Conservation (phyloP, 2,329 filamentous ascomycete species). For the Atkinsonella texensis region DNA sequence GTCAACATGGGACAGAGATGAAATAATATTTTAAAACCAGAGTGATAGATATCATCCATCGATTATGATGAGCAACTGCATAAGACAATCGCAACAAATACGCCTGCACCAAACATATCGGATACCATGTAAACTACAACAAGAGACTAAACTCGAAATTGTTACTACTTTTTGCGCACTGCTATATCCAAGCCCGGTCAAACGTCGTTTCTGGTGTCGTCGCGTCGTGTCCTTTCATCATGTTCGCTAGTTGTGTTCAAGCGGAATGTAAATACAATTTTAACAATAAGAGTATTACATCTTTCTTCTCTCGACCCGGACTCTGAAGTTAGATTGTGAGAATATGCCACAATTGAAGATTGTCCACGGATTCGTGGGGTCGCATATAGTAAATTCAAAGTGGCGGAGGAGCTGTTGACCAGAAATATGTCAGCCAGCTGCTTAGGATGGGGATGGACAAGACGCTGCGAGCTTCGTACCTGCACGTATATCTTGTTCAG, state of each 20-base stretch:
- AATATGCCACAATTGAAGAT: constrained; percentile 5
- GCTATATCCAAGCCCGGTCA: neutral
- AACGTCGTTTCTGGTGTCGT: neutral
- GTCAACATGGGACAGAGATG: no score
- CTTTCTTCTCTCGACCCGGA: neutral
- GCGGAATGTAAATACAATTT: no score
- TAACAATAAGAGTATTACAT: neutral
- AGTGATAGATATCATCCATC: no score
- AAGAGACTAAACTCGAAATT: neutral
- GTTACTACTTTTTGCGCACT: neutral
- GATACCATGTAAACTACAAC: neutral
- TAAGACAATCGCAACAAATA: neutral
- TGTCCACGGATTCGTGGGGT: constrained; percentile 4
- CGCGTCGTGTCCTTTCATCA: neutral
- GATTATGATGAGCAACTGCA: neutral
- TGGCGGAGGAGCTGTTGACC: constrained; percentile 4
- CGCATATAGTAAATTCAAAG: constrained; percentile 6
- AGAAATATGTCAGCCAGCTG: neutral
- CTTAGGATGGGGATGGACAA: neutral
- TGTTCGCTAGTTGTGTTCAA: neutral
- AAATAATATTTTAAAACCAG: no score
- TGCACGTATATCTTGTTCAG: constrained; percentile 22
- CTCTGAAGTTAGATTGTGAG: neutral
- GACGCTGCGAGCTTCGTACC: constrained; percentile 9
- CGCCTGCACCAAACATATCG: neutral